phyloP scores from a whole-genome alignment of 352 stramenopile species.

The Phytopythium vexans region DNA sequence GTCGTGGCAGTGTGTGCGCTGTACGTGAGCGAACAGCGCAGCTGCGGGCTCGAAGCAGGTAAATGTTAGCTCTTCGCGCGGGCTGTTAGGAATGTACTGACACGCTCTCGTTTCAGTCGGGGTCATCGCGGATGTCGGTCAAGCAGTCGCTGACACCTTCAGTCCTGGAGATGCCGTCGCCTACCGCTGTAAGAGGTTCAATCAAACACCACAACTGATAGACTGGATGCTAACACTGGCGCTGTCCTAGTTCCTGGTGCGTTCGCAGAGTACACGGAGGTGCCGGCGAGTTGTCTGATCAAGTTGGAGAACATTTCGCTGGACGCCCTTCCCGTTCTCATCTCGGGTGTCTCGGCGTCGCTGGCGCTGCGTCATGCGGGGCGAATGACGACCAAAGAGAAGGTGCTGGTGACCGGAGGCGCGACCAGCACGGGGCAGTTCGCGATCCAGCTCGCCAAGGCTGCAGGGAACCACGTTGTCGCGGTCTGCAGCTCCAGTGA shows the following conservation, averaged over 20 bases:
- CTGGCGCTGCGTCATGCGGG: slow-evolving; percentile 42
- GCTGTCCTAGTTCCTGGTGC: background rate
- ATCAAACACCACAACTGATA: background rate
- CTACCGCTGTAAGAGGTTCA: background rate
- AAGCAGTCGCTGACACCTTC: background rate
- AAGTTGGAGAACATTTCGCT: slow-evolving; percentile 16
- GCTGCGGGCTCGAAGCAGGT: slow-evolving; percentile 20
- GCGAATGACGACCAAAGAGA: slow-evolving; percentile 39
- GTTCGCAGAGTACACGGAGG: slow-evolving; percentile 3
- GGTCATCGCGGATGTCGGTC: background rate
- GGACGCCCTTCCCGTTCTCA: slow-evolving; percentile 32
- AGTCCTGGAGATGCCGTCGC: slow-evolving; percentile 2
- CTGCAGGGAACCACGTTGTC: slow-evolving; percentile 64
- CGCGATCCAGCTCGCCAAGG: slow-evolving; percentile 71
- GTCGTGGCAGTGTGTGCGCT: slow-evolving; percentile 25
- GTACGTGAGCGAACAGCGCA: slow-evolving; percentile 20
- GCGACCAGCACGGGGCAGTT: slow-evolving; percentile 67
- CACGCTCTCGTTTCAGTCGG: background rate
- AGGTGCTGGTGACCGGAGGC: slow-evolving; percentile 37
- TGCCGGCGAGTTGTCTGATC: slow-evolving; percentile 7
- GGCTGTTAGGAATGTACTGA: background rate
- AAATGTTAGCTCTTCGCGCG: background rate
- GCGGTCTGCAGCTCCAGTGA: slow-evolving; percentile 53
- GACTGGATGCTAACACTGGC: background rate
- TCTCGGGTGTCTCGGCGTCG: slow-evolving; percentile 37